Conservation (phyloP, 2,329 filamentous ascomycete genomes). For the Phaeosphaeriaceae sp. region DNA sequence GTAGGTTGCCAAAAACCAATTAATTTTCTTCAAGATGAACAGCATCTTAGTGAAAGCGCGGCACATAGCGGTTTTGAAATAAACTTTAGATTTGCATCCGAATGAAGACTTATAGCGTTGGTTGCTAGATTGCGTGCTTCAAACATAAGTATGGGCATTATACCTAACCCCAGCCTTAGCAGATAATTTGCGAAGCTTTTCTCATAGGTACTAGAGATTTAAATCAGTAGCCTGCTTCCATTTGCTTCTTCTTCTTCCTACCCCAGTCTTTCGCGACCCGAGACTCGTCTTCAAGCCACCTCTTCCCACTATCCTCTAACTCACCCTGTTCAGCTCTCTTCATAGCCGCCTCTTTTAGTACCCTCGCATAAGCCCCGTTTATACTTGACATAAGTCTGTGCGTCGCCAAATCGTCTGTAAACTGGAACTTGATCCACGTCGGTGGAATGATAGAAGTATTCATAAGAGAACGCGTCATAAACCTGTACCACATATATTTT, state of each 20-base stretch:
- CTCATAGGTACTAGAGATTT: too few species aligned
- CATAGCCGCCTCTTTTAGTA: constrained; percentile 6
- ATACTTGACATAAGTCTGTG: constrained; percentile 6
- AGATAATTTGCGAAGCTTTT: too few species aligned
- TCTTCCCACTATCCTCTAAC: constrained; percentile 20
- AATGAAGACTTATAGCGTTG: too few species aligned
- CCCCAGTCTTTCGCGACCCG: background rate
- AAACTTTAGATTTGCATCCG: too few species aligned
- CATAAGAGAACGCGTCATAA: background rate
- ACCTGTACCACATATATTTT: background rate
- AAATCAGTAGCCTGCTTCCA: background rate
- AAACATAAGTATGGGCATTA: too few species aligned
- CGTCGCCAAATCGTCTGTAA: background rate
- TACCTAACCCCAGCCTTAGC: too few species aligned
- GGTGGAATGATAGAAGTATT: constrained; percentile 5
- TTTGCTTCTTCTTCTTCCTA: constrained; percentile 4
- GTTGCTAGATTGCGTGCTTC: too few species aligned
- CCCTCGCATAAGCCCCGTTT: constrained; percentile 9
- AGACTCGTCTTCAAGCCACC: constrained; percentile 13
- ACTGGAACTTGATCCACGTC: constrained; percentile 13
- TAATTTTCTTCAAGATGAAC: too few species aligned
- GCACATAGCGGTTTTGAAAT: too few species aligned
- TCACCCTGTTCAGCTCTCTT: background rate
- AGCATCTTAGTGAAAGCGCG: too few species aligned
- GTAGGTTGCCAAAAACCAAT: too few species aligned